phyloP scores from a whole-genome alignment of 495 filamentous ascomycete genomes.

The Hypoxylon trugodes region DNA sequence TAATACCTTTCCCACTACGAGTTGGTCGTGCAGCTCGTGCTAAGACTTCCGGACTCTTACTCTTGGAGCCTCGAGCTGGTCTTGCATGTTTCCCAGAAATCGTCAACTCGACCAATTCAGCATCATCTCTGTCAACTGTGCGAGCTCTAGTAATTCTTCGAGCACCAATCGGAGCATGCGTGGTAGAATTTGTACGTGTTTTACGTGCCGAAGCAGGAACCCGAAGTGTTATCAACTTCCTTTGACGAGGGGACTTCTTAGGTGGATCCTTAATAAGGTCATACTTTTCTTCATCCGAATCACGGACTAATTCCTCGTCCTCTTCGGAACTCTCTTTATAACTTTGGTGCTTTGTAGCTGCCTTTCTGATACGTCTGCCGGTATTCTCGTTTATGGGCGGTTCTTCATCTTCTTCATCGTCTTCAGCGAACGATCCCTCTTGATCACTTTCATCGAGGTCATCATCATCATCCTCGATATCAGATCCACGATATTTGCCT shows the following conservation, averaged over 20 bases:
- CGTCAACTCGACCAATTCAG: conserved; percentile 62
- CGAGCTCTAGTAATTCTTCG: conserved; percentile 55
- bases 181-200: conserved; percentile 17
- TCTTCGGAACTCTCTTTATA: conserved; percentile 59
- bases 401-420: conserved; percentile 69
- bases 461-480: conserved; percentile 77
- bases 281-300: no score
- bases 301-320: no score
- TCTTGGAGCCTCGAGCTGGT: conserved; percentile 57
- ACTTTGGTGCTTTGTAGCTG: conserved; percentile 57
- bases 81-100: conserved; percentile 80
- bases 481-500: conserved; percentile 63
- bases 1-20: conserved; percentile 70
- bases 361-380: conserved; percentile 73
- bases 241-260: conserved; percentile 31
- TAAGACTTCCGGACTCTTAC: conserved; percentile 71
- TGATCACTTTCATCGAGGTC: conserved; percentile 61
- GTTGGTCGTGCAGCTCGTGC: conserved; percentile 55
- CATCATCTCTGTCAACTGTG: conserved; percentile 48
- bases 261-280: conserved; percentile 34
- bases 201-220: conserved; percentile 33
- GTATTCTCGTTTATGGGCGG: conserved; percentile 67
- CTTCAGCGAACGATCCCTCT: conserved; percentile 68
- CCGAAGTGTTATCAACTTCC: conserved; percentile 44
- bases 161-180: conserved; percentile 42